Evolutionary conservation across 768 basidiomycete genomes (phyloP).

Genomic region (Neoboletus brunneissimus): DNA sequence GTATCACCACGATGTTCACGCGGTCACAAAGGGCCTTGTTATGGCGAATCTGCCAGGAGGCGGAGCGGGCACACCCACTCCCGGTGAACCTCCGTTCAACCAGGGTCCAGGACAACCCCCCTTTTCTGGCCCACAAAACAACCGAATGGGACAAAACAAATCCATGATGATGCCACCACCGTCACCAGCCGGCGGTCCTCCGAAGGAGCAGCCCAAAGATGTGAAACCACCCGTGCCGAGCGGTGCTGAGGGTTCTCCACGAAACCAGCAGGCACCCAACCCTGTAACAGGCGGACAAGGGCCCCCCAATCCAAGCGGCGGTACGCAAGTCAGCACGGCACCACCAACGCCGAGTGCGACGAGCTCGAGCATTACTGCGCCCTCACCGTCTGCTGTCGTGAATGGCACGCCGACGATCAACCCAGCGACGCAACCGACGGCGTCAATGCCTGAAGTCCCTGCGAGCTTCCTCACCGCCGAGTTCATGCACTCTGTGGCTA

Average conservation of each 20-base stretch:
- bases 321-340: conserved; percentile 30
- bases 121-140: conserved; percentile 34
- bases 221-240: conserved; percentile 27
- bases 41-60: conserved; percentile 30
- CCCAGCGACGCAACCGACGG: conserved; percentile 23
- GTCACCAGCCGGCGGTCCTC: conserved; percentile 41
- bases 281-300: conserved; percentile 27
- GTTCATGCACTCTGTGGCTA: conserved; percentile 45
- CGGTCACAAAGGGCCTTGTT: conserved; percentile 34
- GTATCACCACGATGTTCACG: conserved; percentile 40
- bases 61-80: conserved; percentile 43
- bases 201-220: conserved; percentile 34
- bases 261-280: conserved; percentile 35
- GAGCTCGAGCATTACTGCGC: conserved; percentile 34
- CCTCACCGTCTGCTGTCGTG: conserved; percentile 37
- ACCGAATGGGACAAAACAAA: conserved; percentile 31
- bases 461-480: conserved; percentile 30
- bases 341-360: conserved; percentile 38
- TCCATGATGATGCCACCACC: conserved; percentile 53
- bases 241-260: conserved; percentile 42
- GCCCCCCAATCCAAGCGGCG: conserved; percentile 15
- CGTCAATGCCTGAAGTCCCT: conserved; percentile 29
- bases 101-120: conserved; percentile 32
- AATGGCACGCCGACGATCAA: conserved; percentile 33
- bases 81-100: conserved; percentile 44